Evolutionary conservation across 352 stramenopile species (phyloP).

Genomic region (Detonula confervacea): DNA sequence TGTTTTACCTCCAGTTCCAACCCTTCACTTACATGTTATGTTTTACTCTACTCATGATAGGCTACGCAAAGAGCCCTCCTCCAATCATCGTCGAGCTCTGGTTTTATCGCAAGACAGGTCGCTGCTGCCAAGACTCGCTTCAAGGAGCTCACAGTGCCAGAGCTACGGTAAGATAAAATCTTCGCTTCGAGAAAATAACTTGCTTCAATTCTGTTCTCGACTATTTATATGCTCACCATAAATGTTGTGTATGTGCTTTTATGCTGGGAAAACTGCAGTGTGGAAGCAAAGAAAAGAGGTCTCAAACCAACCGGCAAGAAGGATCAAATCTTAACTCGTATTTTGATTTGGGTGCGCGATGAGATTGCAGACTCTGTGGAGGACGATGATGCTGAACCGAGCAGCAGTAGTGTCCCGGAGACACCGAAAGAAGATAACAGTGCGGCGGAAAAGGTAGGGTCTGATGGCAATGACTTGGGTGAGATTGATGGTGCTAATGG

Average conservation of each 20-base stretch:
- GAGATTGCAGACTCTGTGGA: slow-evolving; percentile 69
- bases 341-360: slow-evolving; percentile 78
- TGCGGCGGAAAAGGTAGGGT: not conserved
- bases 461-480: slow-evolving; percentile 9
- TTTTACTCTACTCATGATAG: too few species aligned
- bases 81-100: slow-evolving; percentile 73
- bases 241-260: too few species aligned
- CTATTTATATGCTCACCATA: too few species aligned
- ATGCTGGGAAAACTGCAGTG: slow-evolving; percentile 31
- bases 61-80: slow-evolving; percentile 59
- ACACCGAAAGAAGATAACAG: not conserved
- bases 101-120: slow-evolving; percentile 82
- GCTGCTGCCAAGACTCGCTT: slow-evolving; percentile 64
- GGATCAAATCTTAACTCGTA: slow-evolving; percentile 68
- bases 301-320: slow-evolving; percentile 76
- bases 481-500: slow-evolving; percentile 23
- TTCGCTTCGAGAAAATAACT: too few species aligned
- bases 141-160: slow-evolving; percentile 72
- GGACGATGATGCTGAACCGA: not conserved
- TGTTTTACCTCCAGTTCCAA: too few species aligned
- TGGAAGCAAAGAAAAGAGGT: slow-evolving; percentile 60
- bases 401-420: not conserved
- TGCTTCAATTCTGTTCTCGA: not conserved
- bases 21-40: slow-evolving; percentile 12
- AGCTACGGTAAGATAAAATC: slow-evolving; percentile 70